Conservation (phyloP, 495 filamentous ascomycete genomes). For the Ramalina peruviana region DNA sequence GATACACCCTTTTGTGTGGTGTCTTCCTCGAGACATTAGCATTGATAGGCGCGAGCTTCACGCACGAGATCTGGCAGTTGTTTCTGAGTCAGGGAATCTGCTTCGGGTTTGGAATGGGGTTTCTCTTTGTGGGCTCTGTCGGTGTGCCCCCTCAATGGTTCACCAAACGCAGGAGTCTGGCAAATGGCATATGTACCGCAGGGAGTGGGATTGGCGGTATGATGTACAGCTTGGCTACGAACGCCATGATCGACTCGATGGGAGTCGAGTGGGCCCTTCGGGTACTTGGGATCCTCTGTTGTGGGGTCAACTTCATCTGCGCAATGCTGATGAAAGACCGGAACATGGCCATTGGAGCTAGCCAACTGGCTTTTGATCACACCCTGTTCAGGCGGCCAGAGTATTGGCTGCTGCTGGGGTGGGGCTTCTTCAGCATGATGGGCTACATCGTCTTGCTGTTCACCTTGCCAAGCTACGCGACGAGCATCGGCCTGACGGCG, state of each 20-base stretch:
- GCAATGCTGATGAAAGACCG: constrained; percentile 47
- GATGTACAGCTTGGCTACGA: constrained; percentile 27
- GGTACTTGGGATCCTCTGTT: constrained; percentile 47
- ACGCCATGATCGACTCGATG: constrained; percentile 36
- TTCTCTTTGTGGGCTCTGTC: constrained; percentile 48
- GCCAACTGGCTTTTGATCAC: constrained; percentile 42
- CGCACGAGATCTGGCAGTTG: constrained; percentile 51
- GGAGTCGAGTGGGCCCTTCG: constrained; percentile 54
- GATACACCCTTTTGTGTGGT: constrained; percentile 38
- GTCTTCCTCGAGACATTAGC: constrained; percentile 37
- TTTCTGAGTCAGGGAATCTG: constrained; percentile 58
- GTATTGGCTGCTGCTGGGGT: constrained; percentile 45
- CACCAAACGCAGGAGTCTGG: constrained; percentile 44
- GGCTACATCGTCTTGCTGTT: constrained; percentile 62
- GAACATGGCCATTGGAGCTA: constrained; percentile 42
- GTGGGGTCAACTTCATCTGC: constrained; percentile 43
- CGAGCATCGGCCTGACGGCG: constrained; percentile 44
- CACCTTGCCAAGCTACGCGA: constrained; percentile 56
- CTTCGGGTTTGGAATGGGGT: constrained; percentile 58
- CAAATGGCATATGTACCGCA: constrained; percentile 53
- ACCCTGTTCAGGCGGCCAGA: constrained; percentile 38
- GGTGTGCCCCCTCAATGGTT: constrained; percentile 67
- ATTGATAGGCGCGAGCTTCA: constrained; percentile 49
- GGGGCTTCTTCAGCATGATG: constrained; percentile 51
- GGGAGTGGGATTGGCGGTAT: constrained; percentile 61